Base-by-base conservation (phyloP, 805 yeast genomes). In the Myxozyma melibiosi region DNA sequence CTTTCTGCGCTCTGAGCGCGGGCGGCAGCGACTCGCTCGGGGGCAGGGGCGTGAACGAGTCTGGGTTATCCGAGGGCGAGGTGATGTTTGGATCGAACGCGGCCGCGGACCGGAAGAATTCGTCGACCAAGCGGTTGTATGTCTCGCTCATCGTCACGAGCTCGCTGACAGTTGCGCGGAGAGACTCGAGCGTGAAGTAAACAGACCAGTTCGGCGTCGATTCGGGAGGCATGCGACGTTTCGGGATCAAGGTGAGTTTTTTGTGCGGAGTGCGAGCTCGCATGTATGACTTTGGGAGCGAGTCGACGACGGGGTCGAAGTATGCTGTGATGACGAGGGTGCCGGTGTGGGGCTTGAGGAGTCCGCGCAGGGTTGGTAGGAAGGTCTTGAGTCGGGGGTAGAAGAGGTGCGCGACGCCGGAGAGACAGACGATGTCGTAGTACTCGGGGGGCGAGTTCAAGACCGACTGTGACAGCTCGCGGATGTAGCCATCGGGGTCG, bases 371-470 rank as follows among this genome's bases (percentile, higher is more conserved):
- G n/a, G n/a, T n/a, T n/a, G n/a, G 8, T 33, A 9, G 20, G n/a
- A n/a, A n/a, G n/a, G n/a, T n/a, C n/a, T n/a, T n/a, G 34, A 33
- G 37, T 45, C 40, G 20, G 40, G 18, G 31, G n/a, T n/a, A n/a
- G n/a, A 45, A 24, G 30, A 45, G 31, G 14, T 22, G 22, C 13
- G 50, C 40, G 30, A 31, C 14, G 20, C 22, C 40, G 8, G 40
- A 31, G n/a, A 45, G 50, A 14, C 24, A 45, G 18, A 45, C 34
- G 20, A 45, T 20, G 22, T 45, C 50, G 31, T 33, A 45, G 13
- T 34, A 40, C 11, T 16, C 24, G 7, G 38, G 38, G 11, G n/a
- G n/a, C n/a, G n/a, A n/a, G n/a, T n/a, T n/a, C n/a, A n/a, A n/a
- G n/a, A n/a, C n/a, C n/a, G n/a, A n/a, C n/a, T n/a, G 43, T 3